A percentile compares a stretch with the other conserved stretches of the same genome.
These are phyloP conservation scores for Ceratocystis eucalypticola DNA, from an alignment of 2,329 filamentous ascomycete species.

Conservation along the genomic window DNA sequence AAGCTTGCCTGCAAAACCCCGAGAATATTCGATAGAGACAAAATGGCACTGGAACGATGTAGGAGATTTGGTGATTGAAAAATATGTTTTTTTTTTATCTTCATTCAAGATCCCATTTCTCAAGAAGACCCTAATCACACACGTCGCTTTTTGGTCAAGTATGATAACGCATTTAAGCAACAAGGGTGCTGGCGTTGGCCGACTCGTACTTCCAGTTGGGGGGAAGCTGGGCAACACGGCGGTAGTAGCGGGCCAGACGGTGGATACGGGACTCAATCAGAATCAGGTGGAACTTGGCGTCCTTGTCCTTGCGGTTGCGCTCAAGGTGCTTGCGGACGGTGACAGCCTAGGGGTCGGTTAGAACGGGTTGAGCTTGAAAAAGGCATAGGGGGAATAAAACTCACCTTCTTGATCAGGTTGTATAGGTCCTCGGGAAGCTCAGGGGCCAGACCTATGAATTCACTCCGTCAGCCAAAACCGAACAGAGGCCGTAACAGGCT, in stretches of 20 bases:
- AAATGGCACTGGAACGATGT: slow-evolving; percentile 8
- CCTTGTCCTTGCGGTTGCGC: slow-evolving; percentile 99
- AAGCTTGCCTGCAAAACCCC: slow-evolving; percentile 3
- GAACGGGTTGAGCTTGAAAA: neutral
- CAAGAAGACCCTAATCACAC: slow-evolving; percentile 16
- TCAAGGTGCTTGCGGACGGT: slow-evolving; percentile 99
- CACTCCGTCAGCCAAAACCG: slow-evolving; percentile 91
- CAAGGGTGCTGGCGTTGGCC: slow-evolving; percentile 86
- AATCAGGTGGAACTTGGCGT: slow-evolving; percentile 99
- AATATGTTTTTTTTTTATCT: slow-evolving; percentile 17
- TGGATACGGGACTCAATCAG: slow-evolving; percentile 99
- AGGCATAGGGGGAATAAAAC: slow-evolving; percentile 14
- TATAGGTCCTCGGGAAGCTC: slow-evolving; percentile 99
- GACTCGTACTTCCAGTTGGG: slow-evolving; percentile 99
- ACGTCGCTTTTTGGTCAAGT: slow-evolving; percentile 15
- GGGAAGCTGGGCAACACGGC: slow-evolving; percentile 72
- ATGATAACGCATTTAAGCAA: slow-evolving; percentile 50
- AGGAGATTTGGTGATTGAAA: slow-evolving; percentile 15
- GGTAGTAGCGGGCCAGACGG: slow-evolving; percentile 99
- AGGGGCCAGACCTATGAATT: slow-evolving; percentile 85
- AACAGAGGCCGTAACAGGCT: slow-evolving; percentile 56
- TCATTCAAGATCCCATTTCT: slow-evolving; percentile 15
- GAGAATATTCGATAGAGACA: neutral
- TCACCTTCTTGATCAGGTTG: slow-evolving; percentile 99
- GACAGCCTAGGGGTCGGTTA: slow-evolving; percentile 52